Conservation (phyloP, 371 early-diverging fungal species). For the Aphelidium insulamus region DNA sequence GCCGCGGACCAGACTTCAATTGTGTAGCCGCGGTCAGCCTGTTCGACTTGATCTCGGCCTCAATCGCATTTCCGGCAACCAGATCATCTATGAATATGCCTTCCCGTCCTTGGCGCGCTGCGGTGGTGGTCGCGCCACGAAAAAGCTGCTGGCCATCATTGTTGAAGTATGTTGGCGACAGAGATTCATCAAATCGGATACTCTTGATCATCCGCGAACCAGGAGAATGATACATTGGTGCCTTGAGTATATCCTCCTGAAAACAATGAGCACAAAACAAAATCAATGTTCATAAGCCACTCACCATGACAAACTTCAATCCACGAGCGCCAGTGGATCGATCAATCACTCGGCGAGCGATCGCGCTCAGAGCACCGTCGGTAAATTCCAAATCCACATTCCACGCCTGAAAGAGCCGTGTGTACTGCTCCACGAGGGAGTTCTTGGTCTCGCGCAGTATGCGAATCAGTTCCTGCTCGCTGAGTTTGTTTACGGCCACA, state of each 20-base stretch:
- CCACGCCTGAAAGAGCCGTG: slow-evolving; percentile 40
- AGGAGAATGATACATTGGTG: slow-evolving; percentile 62
- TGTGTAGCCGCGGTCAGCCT: too few species aligned
- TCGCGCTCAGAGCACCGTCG: slow-evolving; percentile 31
- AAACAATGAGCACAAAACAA: background rate
- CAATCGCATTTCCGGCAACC: too few species aligned
- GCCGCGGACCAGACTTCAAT: too few species aligned
- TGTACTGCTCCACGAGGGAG: slow-evolving; percentile 58
- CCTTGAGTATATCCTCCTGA: slow-evolving; percentile 42
- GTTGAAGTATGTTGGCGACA: too few species aligned
- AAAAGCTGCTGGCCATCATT: too few species aligned
- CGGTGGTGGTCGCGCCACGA: too few species aligned
- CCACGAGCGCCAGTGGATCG: slow-evolving; percentile 80
- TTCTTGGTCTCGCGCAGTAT: slow-evolving; percentile 67
- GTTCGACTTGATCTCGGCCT: too few species aligned
- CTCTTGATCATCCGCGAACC: too few species aligned
- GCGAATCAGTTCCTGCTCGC: slow-evolving; percentile 41
- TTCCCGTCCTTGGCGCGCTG: too few species aligned
- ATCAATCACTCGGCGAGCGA: slow-evolving; percentile 49
- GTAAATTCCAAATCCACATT: slow-evolving; percentile 48
- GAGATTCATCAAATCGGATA: too few species aligned
- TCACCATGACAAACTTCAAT: slow-evolving; percentile 54
- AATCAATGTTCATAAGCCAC: background rate
- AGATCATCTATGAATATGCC: too few species aligned
- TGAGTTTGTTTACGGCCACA: slow-evolving; percentile 47